These are phyloP conservation scores for Sphagnum tenellum DNA, from an alignment of 225 moss, liverwort and hornwort species.

Conservation along the genomic window DNA sequence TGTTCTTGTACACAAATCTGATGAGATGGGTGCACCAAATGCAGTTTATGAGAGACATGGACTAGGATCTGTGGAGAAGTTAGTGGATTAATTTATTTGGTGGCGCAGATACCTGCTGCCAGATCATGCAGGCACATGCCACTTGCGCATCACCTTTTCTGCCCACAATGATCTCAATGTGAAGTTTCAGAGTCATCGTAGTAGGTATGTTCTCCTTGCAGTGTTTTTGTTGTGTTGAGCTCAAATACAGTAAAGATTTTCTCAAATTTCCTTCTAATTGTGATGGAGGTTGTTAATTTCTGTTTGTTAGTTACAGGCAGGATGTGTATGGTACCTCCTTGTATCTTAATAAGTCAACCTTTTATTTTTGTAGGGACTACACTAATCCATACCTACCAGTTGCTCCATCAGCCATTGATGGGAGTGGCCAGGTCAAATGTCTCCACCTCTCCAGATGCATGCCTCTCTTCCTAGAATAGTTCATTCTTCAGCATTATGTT, in stretches of 20 bases:
- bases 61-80: no score
- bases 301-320: no score
- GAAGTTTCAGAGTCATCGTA: conserved; percentile 97
- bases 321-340: no score
- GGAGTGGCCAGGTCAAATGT: conserved; percentile 69
- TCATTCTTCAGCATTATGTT: neutral
- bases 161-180: conserved; percentile 98
- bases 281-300: neutral
- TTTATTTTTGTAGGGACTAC: conserved; percentile 53
- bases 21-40: no score
- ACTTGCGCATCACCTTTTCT: conserved; percentile 92
- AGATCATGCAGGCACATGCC: conserved; percentile 91
- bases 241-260: neutral
- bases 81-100: no score
- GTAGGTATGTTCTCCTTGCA: conserved; percentile 41
- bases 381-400: conserved; percentile 95
- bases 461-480: no score
- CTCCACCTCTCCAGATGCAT: no score
- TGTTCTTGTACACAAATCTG: no score
- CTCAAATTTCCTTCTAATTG: neutral
- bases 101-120: conserved; percentile 73
- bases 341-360: no score
- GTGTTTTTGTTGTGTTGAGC: no score
- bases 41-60: no score
- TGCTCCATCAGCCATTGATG: conserved; percentile 96